Base-by-base conservation (phyloP, 202 grass and related monocot species). In the Eragrostis tef region DNA sequence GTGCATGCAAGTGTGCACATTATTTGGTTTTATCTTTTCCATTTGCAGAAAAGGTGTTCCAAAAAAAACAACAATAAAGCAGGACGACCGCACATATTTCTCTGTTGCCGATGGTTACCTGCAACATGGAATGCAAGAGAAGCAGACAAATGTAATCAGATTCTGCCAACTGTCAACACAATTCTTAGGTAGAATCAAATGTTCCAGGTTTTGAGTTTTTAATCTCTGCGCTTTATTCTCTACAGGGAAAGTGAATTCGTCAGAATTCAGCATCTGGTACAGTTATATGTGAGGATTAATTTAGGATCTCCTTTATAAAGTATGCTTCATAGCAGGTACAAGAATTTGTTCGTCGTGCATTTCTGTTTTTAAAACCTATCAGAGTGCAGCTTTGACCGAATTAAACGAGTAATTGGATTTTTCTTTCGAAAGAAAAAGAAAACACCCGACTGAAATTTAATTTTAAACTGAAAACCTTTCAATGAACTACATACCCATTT, bases 1-100 rank as follows among this genome's bases (percentile, higher is more conserved):
- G 26, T 52, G 82, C 68, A 69, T 82, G 73, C 68, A 73, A 71
- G 41, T 17, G 67, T 58, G 57, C 2, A 12, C 75, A 54, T 79
- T 74, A 69, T 83, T 89, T 86, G 61, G 83, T 79, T 89, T 79
- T 74, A 86, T 89, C 52, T 86, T 86, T 89, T 86, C 79, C 74
- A 68, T 83, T 83, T 86, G 79, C 74, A 79, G 83, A 83, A 89
- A 86, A 86, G 83, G 34, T 75, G 62, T 45, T 65, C 83, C 74
- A 74, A 69, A 77, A 74, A 69, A 77, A 86, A 86, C 62, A 86
- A 70, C 36, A 71, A 83, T 68, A 86, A 89, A 89, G 88, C 61
- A 59, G 34, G 60, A 54, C 74, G 68, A 82, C 79, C 79, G 70
- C 22, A 44, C 83, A 89, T 79, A 86, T 86, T 86, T 83, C 73